phyloP scores from a whole-genome alignment of 2,329 filamentous ascomycete species.

The Fonsecaea pedrosoi region DNA sequence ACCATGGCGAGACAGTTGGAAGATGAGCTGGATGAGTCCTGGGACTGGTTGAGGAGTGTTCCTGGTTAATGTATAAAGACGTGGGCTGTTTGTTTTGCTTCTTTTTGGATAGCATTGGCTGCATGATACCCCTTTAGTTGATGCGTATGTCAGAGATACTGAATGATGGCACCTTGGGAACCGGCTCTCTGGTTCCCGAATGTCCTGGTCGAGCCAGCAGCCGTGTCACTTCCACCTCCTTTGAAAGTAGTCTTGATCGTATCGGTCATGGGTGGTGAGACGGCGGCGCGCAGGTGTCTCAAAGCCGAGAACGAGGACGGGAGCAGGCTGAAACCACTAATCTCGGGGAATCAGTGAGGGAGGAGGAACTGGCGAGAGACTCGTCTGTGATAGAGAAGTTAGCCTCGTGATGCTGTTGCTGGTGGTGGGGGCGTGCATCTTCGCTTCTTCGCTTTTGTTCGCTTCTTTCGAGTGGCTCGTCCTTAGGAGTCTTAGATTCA shows the following conservation, averaged over 20 bases:
- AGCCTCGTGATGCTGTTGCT: slow-evolving; percentile 4
- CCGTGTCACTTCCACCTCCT: not conserved
- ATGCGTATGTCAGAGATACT: not conserved
- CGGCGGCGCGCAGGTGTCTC: not conserved
- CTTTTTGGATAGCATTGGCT: not conserved
- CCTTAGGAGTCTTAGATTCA: not conserved
- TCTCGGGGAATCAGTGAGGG: slow-evolving; percentile 18
- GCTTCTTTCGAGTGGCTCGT: not conserved
- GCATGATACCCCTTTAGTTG: slow-evolving; percentile 18
- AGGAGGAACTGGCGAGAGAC: slow-evolving; percentile 3
- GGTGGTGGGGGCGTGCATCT: not conserved
- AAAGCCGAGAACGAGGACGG: not conserved
- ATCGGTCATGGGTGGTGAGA: not conserved
- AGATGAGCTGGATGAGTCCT: slow-evolving; percentile 9
- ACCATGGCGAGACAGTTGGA: slow-evolving; percentile 28
- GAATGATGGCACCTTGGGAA: not conserved
- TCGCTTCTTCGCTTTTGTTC: not conserved
- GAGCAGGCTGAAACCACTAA: slow-evolving; percentile 23
- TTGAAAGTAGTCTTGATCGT: not conserved
- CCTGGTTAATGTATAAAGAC: slow-evolving; percentile 17
- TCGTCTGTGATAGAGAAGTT: slow-evolving; percentile 15
- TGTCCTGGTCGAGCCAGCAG: not conserved
- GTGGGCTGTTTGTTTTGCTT: not conserved
- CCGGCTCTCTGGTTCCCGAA: not conserved
- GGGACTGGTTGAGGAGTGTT: slow-evolving; percentile 31